Evolutionary conservation across 1,284 basidiomycete species (phyloP), one percentile per base, ranked within the genome.

Genomic region (Sanghuangporus weigelae): DNA sequence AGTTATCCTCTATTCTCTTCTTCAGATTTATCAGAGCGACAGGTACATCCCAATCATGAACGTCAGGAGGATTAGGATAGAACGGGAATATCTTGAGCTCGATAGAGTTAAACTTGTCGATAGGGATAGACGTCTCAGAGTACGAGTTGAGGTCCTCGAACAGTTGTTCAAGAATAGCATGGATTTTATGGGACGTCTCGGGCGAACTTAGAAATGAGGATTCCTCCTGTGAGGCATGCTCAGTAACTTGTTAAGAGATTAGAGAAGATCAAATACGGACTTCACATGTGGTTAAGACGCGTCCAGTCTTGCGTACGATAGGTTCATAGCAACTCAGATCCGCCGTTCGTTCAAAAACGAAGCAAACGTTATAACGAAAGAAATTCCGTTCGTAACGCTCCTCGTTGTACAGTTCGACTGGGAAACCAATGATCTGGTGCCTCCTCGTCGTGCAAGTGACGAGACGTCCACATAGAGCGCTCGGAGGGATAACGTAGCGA

Each of bases 111-210:
- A 93, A 95, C 59, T 84, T 82, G 73, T 96, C 93, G 64, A 98
- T 87, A 1, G 84, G 81, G 60, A 98, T 96, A 1, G 92, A 93
- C 1, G 95, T 95, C 75, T 97, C 95, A 0, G 93, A 94, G 76
- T 97, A 99, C 4, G 93, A 95, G 76, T 98, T 98, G 67, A 99
- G 78, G 70, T 99, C 97, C 72, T 98, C 96, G 69, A 95, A 98
- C 0, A 99, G 81, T 73, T 98, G 96, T 75, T 99, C 96, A 38
- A 99, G 85, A 62, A 99, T 91, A 6, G 89, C 86, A 68, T 92
- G 86, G 59, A 99, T 85, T 0, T 88, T 83, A 51, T 84, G 81
- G 1, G 88, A 84, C 5, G 87, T 90, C 56, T 83, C 77, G 0
- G 89, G 80, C 6, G 84, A 85, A 1, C 95, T 96, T 23, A 99